Percentiles rank a stretch among this genome's conserved stretches.
phyloP scores from a whole-genome alignment of 2,329 filamentous ascomycete genomes.

The Aspergillus hortae region DNA sequence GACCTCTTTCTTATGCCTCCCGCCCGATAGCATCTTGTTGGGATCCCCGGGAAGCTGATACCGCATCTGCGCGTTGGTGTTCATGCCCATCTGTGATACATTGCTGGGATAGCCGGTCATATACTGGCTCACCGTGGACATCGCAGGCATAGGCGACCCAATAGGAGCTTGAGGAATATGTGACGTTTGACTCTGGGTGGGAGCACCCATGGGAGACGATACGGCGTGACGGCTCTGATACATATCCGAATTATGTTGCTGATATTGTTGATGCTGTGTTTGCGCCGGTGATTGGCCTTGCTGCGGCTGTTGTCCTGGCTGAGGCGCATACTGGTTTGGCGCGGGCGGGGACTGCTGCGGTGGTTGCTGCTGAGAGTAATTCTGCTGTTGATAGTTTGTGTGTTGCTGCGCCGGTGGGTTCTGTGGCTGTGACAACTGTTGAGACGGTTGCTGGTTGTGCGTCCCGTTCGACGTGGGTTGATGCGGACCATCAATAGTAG shows the following conservation, averaged over 20 bases:
- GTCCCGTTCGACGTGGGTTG: slow-evolving; percentile 44
- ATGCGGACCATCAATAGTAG: slow-evolving; percentile 42
- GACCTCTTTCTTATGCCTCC: slow-evolving; percentile 67
- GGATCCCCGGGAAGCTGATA: slow-evolving; percentile 49
- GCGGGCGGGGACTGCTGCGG: slow-evolving; percentile 12
- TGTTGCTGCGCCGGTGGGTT: slow-evolving; percentile 16
- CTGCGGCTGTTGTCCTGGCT: slow-evolving; percentile 42
- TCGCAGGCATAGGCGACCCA: slow-evolving; percentile 53
- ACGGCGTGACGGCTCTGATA: slow-evolving; percentile 26
- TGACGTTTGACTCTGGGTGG: slow-evolving; percentile 24
- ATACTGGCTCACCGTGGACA: slow-evolving; percentile 55
- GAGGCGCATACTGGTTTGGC: slow-evolving; percentile 14
- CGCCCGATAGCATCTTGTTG: slow-evolving; percentile 58
- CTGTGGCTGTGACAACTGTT: slow-evolving; percentile 26
- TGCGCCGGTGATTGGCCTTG: slow-evolving; percentile 24
- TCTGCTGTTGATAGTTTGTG: slow-evolving; percentile 8
- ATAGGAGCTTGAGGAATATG: slow-evolving; percentile 42
- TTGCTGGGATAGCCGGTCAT: slow-evolving; percentile 41
- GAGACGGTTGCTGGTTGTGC: slow-evolving; percentile 12
- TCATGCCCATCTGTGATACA: slow-evolving; percentile 32
- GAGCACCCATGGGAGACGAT: slow-evolving; percentile 18
- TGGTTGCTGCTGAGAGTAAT: slow-evolving; percentile 11
- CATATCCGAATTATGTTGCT: slow-evolving; percentile 31
- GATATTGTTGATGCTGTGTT: slow-evolving; percentile 24
- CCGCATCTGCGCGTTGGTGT: slow-evolving; percentile 48